Base-by-base conservation (phyloP, 768 basidiomycete genomes). In the Termitomyces sp. region DNA sequence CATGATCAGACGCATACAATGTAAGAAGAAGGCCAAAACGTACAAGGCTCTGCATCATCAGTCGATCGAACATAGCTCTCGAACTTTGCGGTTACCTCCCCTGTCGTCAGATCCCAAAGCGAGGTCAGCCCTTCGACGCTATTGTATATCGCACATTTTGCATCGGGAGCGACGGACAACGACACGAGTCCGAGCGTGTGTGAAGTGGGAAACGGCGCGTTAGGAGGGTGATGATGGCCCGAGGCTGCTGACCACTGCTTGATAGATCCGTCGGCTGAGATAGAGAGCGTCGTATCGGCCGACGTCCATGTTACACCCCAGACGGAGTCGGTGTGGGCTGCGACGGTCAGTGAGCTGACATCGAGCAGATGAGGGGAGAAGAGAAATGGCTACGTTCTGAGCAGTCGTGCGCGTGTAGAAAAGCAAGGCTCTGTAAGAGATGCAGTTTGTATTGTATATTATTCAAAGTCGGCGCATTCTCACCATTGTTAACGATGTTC, bases 131-230 rank as follows among this genome's bases (percentile, higher is more conserved):
- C 94, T 63, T 96, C 93, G 19, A 95, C 74, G 53, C 87, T 87
- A 63, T 93, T 93, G 62, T 85, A 88, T 44, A 97, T 68, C 0
- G 83, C 91, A 30, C 70, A 72, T 45, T 71, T 75, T 8, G 90
- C 94, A 46, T 83, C 77, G 0, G 80, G 77, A 19, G 85, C 79
- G 8, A 82, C 82, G 17, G 90, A 91, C 34, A 96, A 70, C 5
- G 92, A 92, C 17, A 91, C 82, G 60, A 93, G 82, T 2, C 90
- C 93, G 19, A 96, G 84, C 7, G 90, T 84, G 70, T 96, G 90
- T n/a, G 87, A 77, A 37, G 82, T 70, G 17, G 84, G 82, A 34
- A 84, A 73, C 2, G 65, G 58, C 57, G 78, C 64, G 74, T 77
- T 77, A 9, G 76, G 65, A 11, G 74, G 74, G 51, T 77, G 76